Percentiles rank a stretch among this genome's conserved stretches.
These are phyloP conservation scores for Trypanosoma conorhini DNA, from an alignment of 208 protist species.

Conservation along the genomic window DNA sequence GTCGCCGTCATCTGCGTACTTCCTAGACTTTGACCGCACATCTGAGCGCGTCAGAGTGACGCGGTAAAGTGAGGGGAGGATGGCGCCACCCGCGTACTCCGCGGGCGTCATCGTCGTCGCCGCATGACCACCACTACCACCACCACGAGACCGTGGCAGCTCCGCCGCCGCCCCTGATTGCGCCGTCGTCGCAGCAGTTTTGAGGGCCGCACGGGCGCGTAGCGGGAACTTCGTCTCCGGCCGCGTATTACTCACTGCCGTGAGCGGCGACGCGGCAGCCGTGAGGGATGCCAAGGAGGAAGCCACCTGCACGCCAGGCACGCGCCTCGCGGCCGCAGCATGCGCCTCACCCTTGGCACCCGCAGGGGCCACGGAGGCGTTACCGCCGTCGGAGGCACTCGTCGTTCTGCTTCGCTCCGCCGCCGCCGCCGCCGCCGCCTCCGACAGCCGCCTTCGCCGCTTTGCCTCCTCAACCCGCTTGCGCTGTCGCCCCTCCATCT, in stretches of 20 bases:
- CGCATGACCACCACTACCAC: neutral
- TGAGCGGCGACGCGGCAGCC: neutral
- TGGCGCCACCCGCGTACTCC: conserved; percentile 59
- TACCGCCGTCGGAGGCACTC: neutral
- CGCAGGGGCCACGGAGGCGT: neutral
- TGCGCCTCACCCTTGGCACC: neutral
- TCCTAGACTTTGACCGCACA: conserved; percentile 48
- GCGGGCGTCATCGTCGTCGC: conserved; percentile 23
- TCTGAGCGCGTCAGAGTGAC: conserved; percentile 64
- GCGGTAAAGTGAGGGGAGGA: conserved; percentile 65
- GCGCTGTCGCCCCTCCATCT: conserved; percentile 42
- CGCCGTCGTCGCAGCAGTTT: neutral
- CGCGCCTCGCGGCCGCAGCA: neutral
- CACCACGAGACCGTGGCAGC: neutral
- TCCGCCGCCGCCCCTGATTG: neutral
- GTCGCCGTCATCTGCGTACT: conserved; percentile 72
- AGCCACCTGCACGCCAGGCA: neutral
- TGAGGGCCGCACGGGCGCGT: neutral
- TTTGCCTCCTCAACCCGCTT: conserved; percentile 35
- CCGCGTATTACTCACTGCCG: no score
- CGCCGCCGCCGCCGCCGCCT: conserved; percentile 1
- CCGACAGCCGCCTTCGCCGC: conserved; percentile 19
- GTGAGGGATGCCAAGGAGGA: neutral
- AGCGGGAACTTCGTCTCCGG: conserved; percentile 1
- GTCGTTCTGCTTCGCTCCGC: neutral